Evolutionary conservation across 352 stramenopile species (phyloP), one percentile per base, ranked within the genome.

Genomic region (Halophytophthora polymorphica): DNA sequence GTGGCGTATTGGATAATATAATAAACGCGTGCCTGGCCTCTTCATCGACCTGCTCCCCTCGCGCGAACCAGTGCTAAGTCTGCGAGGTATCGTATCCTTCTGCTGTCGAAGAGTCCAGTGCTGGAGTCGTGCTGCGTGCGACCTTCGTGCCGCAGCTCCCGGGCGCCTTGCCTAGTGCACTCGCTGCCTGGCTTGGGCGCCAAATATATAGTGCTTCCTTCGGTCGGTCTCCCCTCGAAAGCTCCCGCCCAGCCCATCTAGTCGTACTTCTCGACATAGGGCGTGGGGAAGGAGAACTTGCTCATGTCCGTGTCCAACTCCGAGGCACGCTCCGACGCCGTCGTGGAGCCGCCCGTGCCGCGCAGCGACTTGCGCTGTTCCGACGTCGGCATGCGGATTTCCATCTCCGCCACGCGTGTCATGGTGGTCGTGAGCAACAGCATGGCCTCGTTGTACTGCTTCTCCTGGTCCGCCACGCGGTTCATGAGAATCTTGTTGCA

Each of bases 361-460:
- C 69, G 58, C 22, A 66, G 74, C 22, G 59, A 67, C 52, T 84
- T 84, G 45, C 56, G 56, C 12, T 68, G 67, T 15, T 77, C 69
- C n/a, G n/a, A n/a, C 15, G 53, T 73, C 4, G 79, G 74, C 45
- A 86, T 21, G 38, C 75, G 79, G 23, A 90, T 83, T 62, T 93
- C 83, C 61, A 93, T 83, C 58, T 93, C 78, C 7, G 81, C 81
- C 25, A 93, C 74, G 45, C 83, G 78, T 22, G 83, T 91, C 80
- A 93, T 90, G 34, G 83, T 93, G 47, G 88, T 82, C 10, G 79
- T 90, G 18, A 93, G 66, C 53, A 93, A 56, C 56, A 93, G 64
- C 83, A 92, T 93, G 19, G 80, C 82, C 53, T 93, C 78, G 45
- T 88, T 82, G 66, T 93, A 90, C 57, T 93, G 83, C 39, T 85